A percentile compares a stretch with the other conserved stretches of the same genome.
These are phyloP conservation scores for Adansonia rubrostipa DNA, from an alignment of 441 rosid species.

Conservation along the genomic window DNA sequence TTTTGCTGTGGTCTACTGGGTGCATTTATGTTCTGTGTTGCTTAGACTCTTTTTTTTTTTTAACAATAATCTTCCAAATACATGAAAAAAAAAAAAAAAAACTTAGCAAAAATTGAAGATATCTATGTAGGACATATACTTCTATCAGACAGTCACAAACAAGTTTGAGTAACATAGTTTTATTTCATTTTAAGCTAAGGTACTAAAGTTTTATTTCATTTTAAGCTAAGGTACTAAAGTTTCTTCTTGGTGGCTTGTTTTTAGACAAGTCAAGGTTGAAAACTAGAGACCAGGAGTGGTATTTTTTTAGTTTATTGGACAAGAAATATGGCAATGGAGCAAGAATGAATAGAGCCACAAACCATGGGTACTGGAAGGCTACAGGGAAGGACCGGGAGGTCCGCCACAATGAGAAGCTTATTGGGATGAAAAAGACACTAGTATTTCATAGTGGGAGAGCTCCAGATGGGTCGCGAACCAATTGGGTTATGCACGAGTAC, in stretches of 20 bases:
- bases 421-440: conserved; percentile 92
- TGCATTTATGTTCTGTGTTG: neutral
- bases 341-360: conserved; percentile 87
- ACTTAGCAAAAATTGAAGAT: too few relatives aligned
- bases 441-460: conserved; percentile 91
- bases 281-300: conserved; percentile 93
- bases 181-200: neutral
- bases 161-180: too few relatives aligned
- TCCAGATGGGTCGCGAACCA: conserved; percentile 83
- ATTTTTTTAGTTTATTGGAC: conserved; percentile 82
- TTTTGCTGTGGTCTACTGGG: neutral
- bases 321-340: conserved; percentile 86
- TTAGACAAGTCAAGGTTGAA: conserved; percentile 75
- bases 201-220: neutral
- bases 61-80: too few relatives aligned
- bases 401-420: conserved; percentile 47
- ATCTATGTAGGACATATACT: too few relatives aligned
- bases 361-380: conserved; percentile 90
- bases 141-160: too few relatives aligned
- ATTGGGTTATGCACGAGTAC: conserved; percentile 99
- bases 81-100: too few relatives aligned
- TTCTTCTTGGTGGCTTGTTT: conserved; percentile 18
- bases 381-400: conserved; percentile 89
- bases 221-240: neutral
- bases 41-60: too few relatives aligned